Percentiles rank a stretch among this genome's conserved stretches.
phyloP scores from a whole-genome alignment of 495 filamentous ascomycete species.

The Podospora australis region DNA sequence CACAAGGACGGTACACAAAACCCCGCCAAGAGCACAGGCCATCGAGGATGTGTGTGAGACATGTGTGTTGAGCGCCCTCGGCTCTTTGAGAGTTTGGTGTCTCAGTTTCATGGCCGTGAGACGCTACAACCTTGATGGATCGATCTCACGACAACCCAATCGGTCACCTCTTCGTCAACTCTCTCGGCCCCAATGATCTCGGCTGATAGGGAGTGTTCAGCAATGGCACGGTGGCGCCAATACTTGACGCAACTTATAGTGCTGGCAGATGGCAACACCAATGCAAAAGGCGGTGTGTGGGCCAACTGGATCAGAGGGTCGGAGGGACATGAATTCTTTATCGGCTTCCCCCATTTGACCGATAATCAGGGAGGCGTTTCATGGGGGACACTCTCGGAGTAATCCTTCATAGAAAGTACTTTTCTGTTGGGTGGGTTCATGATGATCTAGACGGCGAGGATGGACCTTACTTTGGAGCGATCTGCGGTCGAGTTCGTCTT shows the following conservation, averaged over 20 bases:
- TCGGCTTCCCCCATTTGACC: too few species aligned
- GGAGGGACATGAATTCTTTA: not conserved
- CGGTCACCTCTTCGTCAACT: not conserved
- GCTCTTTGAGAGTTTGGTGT: not conserved
- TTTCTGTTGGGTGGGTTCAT: too few species aligned
- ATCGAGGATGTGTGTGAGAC: not conserved
- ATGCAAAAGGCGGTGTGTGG: slow-evolving; percentile 1
- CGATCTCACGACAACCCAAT: not conserved
- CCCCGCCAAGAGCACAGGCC: not conserved
- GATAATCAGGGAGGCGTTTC: too few species aligned
- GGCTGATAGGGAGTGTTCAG: not conserved
- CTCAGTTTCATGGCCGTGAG: not conserved
- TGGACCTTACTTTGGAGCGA: too few species aligned
- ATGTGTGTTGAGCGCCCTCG: too few species aligned
- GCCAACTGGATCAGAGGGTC: not conserved
- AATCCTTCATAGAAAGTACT: too few species aligned
- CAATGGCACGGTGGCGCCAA: slow-evolving; percentile 1
- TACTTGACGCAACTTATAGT: slow-evolving; percentile 3
- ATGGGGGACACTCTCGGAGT: too few species aligned
- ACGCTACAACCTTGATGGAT: not conserved
- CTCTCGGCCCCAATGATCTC: not conserved
- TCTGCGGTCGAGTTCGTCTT: too few species aligned
- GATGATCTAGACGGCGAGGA: too few species aligned
- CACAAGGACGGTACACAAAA: too few species aligned
- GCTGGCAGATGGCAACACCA: not conserved